These are phyloP conservation scores for Fusarium caatingaense DNA, from an alignment of 2,329 filamentous ascomycete genomes.

Conservation along the genomic window DNA sequence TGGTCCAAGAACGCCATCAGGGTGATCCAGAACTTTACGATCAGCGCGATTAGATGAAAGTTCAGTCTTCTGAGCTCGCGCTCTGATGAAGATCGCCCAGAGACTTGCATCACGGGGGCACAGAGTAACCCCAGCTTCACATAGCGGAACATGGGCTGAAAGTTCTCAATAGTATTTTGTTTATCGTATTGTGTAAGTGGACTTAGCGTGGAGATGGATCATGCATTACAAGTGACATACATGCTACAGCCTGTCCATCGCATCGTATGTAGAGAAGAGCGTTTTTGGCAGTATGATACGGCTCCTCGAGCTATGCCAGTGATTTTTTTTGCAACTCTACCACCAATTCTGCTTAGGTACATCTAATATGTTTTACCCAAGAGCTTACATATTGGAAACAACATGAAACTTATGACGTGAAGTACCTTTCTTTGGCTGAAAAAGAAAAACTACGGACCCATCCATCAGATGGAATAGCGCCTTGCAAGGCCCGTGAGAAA, in stretches of 20 bases:
- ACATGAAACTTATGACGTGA: not conserved
- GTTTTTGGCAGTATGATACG: constrained; percentile 30
- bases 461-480: not conserved
- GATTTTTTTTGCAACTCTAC: constrained; percentile 38
- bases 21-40: not conserved
- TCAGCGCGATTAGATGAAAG: not conserved
- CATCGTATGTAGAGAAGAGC: constrained; percentile 28
- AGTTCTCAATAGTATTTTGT: constrained; percentile 13
- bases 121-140: constrained; percentile 23
- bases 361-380: constrained; percentile 7
- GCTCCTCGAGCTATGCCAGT: constrained; percentile 41
- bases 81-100: constrained; percentile 41
- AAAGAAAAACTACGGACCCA: not conserved
- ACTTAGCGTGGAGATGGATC: constrained; percentile 31
- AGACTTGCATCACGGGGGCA: constrained; percentile 26
- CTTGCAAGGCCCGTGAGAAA: constrained; percentile 22
- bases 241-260: constrained; percentile 49
- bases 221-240: constrained; percentile 50
- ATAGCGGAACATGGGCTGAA: constrained; percentile 44
- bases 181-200: constrained; percentile 40
- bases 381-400: constrained; percentile 36
- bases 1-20: not conserved
- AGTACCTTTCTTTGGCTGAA: not conserved
- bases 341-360: constrained; percentile 16
- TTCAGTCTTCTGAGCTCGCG: constrained; percentile 33